Percentiles rank a stretch among this genome's conserved stretches.
Conservation (phyloP, 2,329 filamentous ascomycete genomes). For the Aspergillus fumigatiaffinis region DNA sequence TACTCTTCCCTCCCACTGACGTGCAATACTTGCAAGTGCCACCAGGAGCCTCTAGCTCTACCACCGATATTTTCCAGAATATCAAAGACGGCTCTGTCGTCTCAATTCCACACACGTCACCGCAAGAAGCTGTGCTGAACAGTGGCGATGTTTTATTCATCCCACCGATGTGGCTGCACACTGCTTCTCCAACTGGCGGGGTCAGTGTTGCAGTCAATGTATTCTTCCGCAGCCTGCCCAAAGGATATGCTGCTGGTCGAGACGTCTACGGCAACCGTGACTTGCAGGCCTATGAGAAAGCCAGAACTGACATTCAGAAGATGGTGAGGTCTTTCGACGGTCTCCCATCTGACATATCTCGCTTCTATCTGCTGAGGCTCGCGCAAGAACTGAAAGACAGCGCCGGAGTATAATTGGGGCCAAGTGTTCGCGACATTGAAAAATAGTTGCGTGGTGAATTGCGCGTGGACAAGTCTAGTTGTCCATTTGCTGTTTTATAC, state of each 20-base stretch:
- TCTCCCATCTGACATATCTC: constrained; percentile 62
- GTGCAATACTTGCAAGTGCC: constrained; percentile 66
- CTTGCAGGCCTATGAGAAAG: constrained; percentile 78
- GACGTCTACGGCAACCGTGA: constrained; percentile 90
- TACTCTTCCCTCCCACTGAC: constrained; percentile 76
- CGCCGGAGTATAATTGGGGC: constrained; percentile 17
- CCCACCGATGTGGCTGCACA: constrained; percentile 80
- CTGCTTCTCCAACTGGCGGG: constrained; percentile 43
- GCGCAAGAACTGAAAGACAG: constrained; percentile 59
- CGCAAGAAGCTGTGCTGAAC: constrained; percentile 61
- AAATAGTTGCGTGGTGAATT: background rate
- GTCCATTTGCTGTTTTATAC: background rate
- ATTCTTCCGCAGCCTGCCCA: constrained; percentile 72
- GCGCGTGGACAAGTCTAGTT: background rate
- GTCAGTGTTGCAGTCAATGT: constrained; percentile 80
- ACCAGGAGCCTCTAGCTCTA: constrained; percentile 76
- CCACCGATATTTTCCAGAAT: constrained; percentile 63
- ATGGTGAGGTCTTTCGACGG: constrained; percentile 49
- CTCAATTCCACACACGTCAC: constrained; percentile 61
- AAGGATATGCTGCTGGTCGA: constrained; percentile 66
- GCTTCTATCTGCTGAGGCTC: constrained; percentile 71
- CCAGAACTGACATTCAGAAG: constrained; percentile 65
- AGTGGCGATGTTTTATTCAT: constrained; percentile 77
- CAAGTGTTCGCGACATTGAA: background rate
- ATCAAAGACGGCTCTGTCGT: constrained; percentile 39